phyloP scores from a whole-genome alignment of 148 eudicot species.

The Arctostaphylos glauca region DNA sequence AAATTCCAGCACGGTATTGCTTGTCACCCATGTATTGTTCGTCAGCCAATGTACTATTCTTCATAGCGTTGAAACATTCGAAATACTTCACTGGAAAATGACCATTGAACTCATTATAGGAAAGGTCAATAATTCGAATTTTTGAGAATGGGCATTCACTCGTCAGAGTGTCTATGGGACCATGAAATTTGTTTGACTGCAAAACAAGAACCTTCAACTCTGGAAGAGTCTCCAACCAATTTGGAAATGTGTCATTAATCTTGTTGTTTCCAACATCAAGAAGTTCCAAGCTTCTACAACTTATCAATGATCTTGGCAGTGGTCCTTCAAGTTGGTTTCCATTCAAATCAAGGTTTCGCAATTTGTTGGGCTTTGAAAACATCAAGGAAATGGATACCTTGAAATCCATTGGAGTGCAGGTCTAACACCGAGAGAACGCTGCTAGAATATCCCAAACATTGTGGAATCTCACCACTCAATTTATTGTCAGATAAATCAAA shows the following conservation, averaged over 20 bases:
- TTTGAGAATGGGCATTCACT: constrained; percentile 8
- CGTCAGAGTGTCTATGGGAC: constrained; percentile 15
- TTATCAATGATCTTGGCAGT: too few relatives aligned
- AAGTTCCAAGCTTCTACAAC: too few relatives aligned
- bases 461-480: constrained; percentile 25
- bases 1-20: too few relatives aligned
- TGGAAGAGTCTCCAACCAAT: constrained; percentile 20
- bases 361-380: neutral
- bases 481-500: constrained; percentile 27
- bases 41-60: neutral
- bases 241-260: too few relatives aligned
- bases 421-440: constrained; percentile 16
- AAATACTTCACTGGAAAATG: constrained; percentile 1
- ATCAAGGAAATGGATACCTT: constrained; percentile 13
- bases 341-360: constrained; percentile 11
- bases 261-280: too few relatives aligned
- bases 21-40: neutral
- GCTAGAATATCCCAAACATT: constrained; percentile 10
- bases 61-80: constrained; percentile 23
- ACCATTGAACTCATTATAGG: constrained; percentile 38
- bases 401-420: constrained; percentile 12
- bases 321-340: too few relatives aligned
- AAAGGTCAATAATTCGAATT: constrained; percentile 47
- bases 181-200: constrained; percentile 29
- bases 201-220: constrained; percentile 33